These are phyloP conservation scores for Ochromonadaceae sp. DNA, from an alignment of 352 stramenopile species.

Conservation along the genomic window DNA sequence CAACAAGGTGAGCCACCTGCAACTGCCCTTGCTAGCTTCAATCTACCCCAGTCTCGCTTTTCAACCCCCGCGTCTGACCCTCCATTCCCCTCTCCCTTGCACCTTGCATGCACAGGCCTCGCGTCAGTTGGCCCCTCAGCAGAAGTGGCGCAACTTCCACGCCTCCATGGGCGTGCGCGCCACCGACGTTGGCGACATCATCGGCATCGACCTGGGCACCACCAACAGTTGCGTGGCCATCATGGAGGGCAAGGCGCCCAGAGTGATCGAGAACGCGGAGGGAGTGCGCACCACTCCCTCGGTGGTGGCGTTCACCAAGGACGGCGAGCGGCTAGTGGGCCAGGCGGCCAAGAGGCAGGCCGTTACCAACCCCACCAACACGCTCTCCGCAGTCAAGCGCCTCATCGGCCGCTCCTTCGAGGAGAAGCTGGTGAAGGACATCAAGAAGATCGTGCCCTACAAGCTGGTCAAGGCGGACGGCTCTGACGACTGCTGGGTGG, in stretches of 20 bases:
- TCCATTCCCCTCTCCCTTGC: no score
- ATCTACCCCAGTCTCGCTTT: no score
- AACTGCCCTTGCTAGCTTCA: no score
- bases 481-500: constrained; percentile 80
- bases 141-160: not conserved
- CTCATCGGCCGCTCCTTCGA: constrained; percentile 82
- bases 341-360: constrained; percentile 84
- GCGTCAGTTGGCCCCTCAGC: not conserved
- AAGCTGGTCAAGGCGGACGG: constrained; percentile 84
- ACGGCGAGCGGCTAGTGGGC: constrained; percentile 79
- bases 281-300: constrained; percentile 85
- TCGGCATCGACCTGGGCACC: constrained; percentile 99
- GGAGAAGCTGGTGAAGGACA: constrained; percentile 81
- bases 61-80: no score
- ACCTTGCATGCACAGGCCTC: no score
- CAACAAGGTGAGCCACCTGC: no score
- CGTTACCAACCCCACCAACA: constrained; percentile 95
- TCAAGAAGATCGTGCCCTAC: constrained; percentile 85
- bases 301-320: constrained; percentile 81
- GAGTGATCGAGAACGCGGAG: constrained; percentile 95
- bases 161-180: not conserved
- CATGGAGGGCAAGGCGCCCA: constrained; percentile 70
- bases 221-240: constrained; percentile 97
- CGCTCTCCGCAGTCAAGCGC: constrained; percentile 92
- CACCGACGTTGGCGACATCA: constrained; percentile 43